Conservation (phyloP, 2,329 filamentous ascomycete genomes). For the Penicillium frequentans region DNA sequence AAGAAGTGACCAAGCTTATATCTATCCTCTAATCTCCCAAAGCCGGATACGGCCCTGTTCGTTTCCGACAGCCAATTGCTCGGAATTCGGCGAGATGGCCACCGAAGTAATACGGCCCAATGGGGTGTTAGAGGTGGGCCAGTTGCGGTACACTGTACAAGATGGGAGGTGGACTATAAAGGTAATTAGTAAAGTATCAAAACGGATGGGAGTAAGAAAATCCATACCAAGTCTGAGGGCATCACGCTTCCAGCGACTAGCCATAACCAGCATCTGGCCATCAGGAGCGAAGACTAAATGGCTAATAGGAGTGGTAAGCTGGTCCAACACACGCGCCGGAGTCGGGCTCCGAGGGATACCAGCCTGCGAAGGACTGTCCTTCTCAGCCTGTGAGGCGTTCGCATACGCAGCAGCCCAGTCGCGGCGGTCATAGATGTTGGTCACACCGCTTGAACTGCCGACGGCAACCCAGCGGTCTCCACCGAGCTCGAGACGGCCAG, state of each 20-base stretch:
- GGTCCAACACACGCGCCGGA: slow-evolving; percentile 73
- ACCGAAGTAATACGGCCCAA: slow-evolving; percentile 78
- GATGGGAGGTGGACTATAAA: slow-evolving; percentile 75
- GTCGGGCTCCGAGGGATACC: slow-evolving; percentile 66
- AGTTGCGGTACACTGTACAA: slow-evolving; percentile 94
- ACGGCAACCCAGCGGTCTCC: slow-evolving; percentile 87
- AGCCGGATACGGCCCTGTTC: slow-evolving; percentile 83
- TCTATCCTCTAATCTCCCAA: slow-evolving; percentile 78
- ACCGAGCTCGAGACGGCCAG: slow-evolving; percentile 52
- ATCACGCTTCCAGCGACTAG: slow-evolving; percentile 83
- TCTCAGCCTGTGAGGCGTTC: slow-evolving; percentile 23
- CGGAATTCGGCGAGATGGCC: slow-evolving; percentile 65
- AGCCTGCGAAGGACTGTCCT: slow-evolving; percentile 29
- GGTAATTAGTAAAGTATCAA: slow-evolving; percentile 4
- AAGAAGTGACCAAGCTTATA: background rate
- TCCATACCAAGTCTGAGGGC: slow-evolving; percentile 66
- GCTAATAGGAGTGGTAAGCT: slow-evolving; percentile 83
- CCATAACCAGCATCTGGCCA: slow-evolving; percentile 85
- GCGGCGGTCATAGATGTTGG: slow-evolving; percentile 88
- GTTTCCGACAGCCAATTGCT: slow-evolving; percentile 80
- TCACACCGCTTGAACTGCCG: slow-evolving; percentile 81
- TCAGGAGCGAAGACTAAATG: slow-evolving; percentile 80
- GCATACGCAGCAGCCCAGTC: slow-evolving; percentile 53
- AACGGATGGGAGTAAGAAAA: background rate
- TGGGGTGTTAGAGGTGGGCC: slow-evolving; percentile 89